These are phyloP conservation scores for Syzygium jambos DNA, from an alignment of 345 rosid species.

Conservation along the genomic window DNA sequence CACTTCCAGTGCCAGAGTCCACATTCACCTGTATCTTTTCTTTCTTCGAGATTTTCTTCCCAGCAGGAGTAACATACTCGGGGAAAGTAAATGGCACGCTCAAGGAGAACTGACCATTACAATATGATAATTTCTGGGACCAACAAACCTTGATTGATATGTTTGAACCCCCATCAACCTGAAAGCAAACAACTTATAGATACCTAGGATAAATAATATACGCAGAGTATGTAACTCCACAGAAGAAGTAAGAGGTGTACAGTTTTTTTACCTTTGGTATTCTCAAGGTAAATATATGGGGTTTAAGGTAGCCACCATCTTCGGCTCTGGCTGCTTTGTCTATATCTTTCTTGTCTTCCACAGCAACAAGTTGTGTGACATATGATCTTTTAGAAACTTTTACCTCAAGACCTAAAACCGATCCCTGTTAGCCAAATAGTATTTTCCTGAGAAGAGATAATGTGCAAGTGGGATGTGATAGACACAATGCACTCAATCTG, in stretches of 20 bases:
- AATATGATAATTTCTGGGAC: slow-evolving; percentile 62
- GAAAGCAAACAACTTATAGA: background rate
- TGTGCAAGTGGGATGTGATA: background rate
- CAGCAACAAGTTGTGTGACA: slow-evolving; percentile 36
- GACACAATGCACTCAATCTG: background rate
- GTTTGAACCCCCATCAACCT: slow-evolving; percentile 87
- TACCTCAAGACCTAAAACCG: slow-evolving; percentile 93
- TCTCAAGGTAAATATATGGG: slow-evolving; percentile 61
- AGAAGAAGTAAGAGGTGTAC: background rate
- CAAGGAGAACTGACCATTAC: slow-evolving; percentile 49
- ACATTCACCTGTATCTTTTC: slow-evolving; percentile 73
- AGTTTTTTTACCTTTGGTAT: slow-evolving; percentile 52
- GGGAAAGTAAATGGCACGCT: slow-evolving; percentile 76
- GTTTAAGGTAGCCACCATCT: slow-evolving; percentile 58
- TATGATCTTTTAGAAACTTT: slow-evolving; percentile 54
- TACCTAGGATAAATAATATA: background rate
- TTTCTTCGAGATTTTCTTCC: slow-evolving; percentile 60
- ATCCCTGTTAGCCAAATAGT: slow-evolving; percentile 85
- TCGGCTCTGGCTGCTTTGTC: slow-evolving; percentile 32
- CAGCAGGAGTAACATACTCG: slow-evolving; percentile 73
- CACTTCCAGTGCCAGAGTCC: slow-evolving; percentile 50
- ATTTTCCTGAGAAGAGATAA: slow-evolving; percentile 19
- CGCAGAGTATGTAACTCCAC: background rate
- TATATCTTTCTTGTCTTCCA: slow-evolving; percentile 27
- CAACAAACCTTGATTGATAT: slow-evolving; percentile 61